Evolutionary conservation across 2,329 filamentous ascomycete genomes (phyloP).

Genomic region (Talaromyces sp.): DNA sequence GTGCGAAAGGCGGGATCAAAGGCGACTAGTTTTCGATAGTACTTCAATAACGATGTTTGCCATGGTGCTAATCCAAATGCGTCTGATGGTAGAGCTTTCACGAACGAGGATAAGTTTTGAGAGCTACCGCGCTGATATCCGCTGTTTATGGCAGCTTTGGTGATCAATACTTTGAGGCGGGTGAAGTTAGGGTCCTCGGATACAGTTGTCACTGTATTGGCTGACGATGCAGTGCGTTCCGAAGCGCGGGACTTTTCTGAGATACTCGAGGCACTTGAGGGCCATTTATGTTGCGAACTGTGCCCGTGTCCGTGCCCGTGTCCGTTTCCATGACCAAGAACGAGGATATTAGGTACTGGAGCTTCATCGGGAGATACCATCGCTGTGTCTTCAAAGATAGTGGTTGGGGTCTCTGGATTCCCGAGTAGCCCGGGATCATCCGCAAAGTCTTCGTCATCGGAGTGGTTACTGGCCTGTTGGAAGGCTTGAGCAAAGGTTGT

Average conservation of each 20-base stretch:
- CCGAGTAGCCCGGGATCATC: conserved; percentile 31
- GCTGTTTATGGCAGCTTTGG: conserved; percentile 83
- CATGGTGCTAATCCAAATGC: conserved; percentile 75
- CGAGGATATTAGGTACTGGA: conserved; percentile 3
- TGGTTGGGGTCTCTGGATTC: conserved; percentile 85
- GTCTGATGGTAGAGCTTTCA: conserved; percentile 72
- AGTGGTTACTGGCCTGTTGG: conserved; percentile 52
- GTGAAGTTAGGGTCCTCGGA: conserved; percentile 75
- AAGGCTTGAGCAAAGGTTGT: conserved; percentile 68
- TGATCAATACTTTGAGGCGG: conserved; percentile 75
- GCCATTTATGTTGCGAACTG: conserved; percentile 78
- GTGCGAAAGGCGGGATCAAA: conserved; percentile 68
- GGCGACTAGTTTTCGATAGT: conserved; percentile 78
- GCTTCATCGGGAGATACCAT: conserved; percentile 56
- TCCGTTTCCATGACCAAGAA: conserved; percentile 1
- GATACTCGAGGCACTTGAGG: conserved; percentile 75
- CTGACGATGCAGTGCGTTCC: conserved; percentile 50
- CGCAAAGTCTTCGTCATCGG: conserved; percentile 35
- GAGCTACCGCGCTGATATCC: conserved; percentile 69
- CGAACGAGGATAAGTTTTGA: conserved; percentile 70
- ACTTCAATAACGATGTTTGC: conserved; percentile 72
- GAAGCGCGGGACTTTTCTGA: conserved; percentile 75
- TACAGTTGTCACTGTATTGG: conserved; percentile 47
- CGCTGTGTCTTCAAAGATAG: conserved; percentile 91
- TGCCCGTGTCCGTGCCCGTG: conserved; percentile 69